Evolutionary conservation across 2,329 filamentous ascomycete species (phyloP).

Genomic region (Nothomitra cinnamomea): DNA sequence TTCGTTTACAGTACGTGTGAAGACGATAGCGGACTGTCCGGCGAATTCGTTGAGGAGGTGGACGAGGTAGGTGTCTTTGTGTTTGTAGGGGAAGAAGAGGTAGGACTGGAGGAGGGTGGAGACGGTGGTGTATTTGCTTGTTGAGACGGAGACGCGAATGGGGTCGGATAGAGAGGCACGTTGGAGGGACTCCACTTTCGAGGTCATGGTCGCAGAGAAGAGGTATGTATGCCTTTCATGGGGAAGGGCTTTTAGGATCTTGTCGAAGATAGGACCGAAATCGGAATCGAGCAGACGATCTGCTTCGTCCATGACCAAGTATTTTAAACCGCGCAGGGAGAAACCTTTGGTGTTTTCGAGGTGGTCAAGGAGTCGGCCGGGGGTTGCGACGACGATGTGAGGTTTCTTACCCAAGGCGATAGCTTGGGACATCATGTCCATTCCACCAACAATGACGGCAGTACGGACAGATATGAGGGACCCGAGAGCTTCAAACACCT

Average conservation of each 20-base stretch:
- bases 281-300: slow-evolving; percentile 85
- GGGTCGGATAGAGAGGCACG: slow-evolving; percentile 77
- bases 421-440: slow-evolving; percentile 87
- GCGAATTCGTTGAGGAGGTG: slow-evolving; percentile 72
- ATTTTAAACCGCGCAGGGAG: slow-evolving; percentile 63
- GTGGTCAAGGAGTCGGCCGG: slow-evolving; percentile 77
- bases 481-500: slow-evolving; percentile 75
- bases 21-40: slow-evolving; percentile 78
- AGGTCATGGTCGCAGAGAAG: slow-evolving; percentile 88
- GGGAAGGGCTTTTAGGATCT: slow-evolving; percentile 78
- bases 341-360: slow-evolving; percentile 96
- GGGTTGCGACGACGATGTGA: slow-evolving; percentile 84
- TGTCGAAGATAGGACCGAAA: slow-evolving; percentile 83
- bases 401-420: slow-evolving; percentile 93
- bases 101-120: slow-evolving; percentile 75
- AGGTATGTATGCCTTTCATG: slow-evolving; percentile 66
- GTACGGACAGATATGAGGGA: slow-evolving; percentile 75
- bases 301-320: slow-evolving; percentile 89
- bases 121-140: slow-evolving; percentile 79
- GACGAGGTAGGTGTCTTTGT: slow-evolving; percentile 83
- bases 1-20: slow-evolving; percentile 83
- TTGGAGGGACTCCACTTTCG: slow-evolving; percentile 83
- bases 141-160: slow-evolving; percentile 63
- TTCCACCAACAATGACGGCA: slow-evolving; percentile 75
- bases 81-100: slow-evolving; percentile 66